A percentile compares a stretch with the other conserved stretches of the same genome.
phyloP scores from a whole-genome alignment of 2,329 filamentous ascomycete species.

The Diaporthe ampelina region DNA sequence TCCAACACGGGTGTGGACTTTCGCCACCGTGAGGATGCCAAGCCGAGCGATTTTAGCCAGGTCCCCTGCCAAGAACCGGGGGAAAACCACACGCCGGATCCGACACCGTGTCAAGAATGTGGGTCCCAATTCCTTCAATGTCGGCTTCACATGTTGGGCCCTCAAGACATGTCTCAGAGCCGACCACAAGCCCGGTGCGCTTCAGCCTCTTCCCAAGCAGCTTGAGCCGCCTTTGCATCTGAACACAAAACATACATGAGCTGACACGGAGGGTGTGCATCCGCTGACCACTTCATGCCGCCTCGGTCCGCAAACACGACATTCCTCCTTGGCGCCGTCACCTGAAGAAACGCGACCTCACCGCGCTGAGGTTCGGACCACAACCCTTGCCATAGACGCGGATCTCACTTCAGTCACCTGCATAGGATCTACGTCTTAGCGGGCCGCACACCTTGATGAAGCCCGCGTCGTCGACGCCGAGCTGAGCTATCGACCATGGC shows the following conservation, averaged over 20 bases:
- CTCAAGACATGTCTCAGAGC: neutral
- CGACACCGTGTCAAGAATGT: slow-evolving; percentile 34
- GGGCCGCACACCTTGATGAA: slow-evolving; percentile 7
- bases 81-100: slow-evolving; percentile 2
- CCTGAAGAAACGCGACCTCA: slow-evolving; percentile 1
- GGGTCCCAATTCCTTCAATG: slow-evolving; percentile 15
- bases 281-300: slow-evolving; percentile 34
- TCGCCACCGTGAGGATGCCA: neutral
- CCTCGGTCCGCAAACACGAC: slow-evolving; percentile 11
- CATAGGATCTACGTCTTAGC: neutral
- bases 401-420: neutral
- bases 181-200: slow-evolving; percentile 5
- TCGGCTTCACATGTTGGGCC: neutral
- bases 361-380: neutral
- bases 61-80: slow-evolving; percentile 10
- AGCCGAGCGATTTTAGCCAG: slow-evolving; percentile 5
- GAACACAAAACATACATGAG: neutral
- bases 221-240: slow-evolving; percentile 4
- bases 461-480: slow-evolving; percentile 4
- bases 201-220: slow-evolving; percentile 1
- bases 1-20: neutral
- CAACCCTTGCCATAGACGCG: neutral
- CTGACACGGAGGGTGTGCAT: slow-evolving; percentile 20
- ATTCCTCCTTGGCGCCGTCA: slow-evolving; percentile 28
- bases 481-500: slow-evolving; percentile 36